phyloP scores from a whole-genome alignment of 139 green algal species.

The Chlorella sp. region DNA sequence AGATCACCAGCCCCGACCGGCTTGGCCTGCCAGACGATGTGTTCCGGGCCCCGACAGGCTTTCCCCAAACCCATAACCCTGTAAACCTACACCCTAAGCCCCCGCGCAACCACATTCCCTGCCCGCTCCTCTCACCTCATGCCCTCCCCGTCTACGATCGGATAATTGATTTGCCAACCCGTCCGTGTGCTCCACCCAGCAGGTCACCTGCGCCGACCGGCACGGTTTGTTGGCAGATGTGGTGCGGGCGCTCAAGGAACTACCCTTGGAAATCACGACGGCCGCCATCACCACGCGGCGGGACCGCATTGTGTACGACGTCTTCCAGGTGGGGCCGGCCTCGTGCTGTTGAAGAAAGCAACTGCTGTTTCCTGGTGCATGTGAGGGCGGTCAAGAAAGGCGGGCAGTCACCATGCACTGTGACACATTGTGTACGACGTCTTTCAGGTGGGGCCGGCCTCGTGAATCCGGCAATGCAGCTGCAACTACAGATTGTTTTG shows the following conservation, averaged over 20 bases:
- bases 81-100: no score
- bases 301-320: slow-evolving; percentile 66
- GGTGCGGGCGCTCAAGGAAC: slow-evolving; percentile 57
- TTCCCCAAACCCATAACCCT: no score
- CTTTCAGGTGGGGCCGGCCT: slow-evolving; percentile 62
- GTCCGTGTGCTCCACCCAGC: not conserved
- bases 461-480: no score
- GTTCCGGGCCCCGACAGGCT: no score
- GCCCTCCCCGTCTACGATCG: no score
- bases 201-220: slow-evolving; percentile 76
- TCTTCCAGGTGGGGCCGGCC: slow-evolving; percentile 67
- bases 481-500: no score
- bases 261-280: slow-evolving; percentile 77
- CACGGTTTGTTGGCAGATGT: slow-evolving; percentile 74
- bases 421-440: slow-evolving; percentile 70
- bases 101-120: no score
- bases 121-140: no score
- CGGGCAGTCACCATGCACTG: slow-evolving; percentile 72
- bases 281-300: slow-evolving; percentile 73
- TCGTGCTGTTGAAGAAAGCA: not conserved
- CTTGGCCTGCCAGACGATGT: no score
- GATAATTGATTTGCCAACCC: not conserved
- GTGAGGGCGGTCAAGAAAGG: slow-evolving; percentile 62
- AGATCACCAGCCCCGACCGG: no score
- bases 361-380: slow-evolving; percentile 73